Conservation (phyloP, 2,329 filamentous ascomycete genomes). For the Rugonectria rugulosa region DNA sequence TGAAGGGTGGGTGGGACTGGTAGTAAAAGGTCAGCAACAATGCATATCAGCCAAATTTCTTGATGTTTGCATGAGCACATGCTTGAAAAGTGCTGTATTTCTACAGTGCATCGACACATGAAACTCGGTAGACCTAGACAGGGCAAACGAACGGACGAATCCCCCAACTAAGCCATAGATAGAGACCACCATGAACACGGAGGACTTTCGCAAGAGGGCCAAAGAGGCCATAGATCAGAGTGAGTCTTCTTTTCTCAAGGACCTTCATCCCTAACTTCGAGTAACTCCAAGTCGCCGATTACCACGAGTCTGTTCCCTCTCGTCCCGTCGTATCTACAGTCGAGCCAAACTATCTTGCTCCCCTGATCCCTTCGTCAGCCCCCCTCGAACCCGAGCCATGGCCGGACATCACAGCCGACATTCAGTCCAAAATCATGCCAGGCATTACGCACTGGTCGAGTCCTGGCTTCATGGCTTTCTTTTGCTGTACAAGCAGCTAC, state of each 20-base stretch:
- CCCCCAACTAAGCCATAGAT: no score
- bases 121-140: no score
- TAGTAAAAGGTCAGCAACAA: no score
- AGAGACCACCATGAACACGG: constrained; percentile 86
- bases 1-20: no score
- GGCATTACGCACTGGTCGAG: constrained; percentile 95
- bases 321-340: constrained; percentile 79
- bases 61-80: no score
- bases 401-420: constrained; percentile 81
- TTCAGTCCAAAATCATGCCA: constrained; percentile 86
- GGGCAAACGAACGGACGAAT: no score
- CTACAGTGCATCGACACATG: no score
- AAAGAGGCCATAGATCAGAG: constrained; percentile 84
- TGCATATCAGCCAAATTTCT: no score
- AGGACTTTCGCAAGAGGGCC: constrained; percentile 80
- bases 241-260: constrained; percentile 50
- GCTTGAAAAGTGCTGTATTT: no score
- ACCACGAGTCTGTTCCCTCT: constrained; percentile 78
- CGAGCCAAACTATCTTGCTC: constrained; percentile 83
- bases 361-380: constrained; percentile 73
- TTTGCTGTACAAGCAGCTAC: constrained; percentile 82
- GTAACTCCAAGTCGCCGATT: constrained; percentile 73
- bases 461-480: constrained; percentile 96
- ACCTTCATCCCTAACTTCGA: constrained; percentile 14
- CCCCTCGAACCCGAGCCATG: constrained; percentile 76